Percentiles rank a stretch among this genome's conserved stretches.
Conservation (phyloP, 208 protist species). For the Trichomonas gallinae region DNA sequence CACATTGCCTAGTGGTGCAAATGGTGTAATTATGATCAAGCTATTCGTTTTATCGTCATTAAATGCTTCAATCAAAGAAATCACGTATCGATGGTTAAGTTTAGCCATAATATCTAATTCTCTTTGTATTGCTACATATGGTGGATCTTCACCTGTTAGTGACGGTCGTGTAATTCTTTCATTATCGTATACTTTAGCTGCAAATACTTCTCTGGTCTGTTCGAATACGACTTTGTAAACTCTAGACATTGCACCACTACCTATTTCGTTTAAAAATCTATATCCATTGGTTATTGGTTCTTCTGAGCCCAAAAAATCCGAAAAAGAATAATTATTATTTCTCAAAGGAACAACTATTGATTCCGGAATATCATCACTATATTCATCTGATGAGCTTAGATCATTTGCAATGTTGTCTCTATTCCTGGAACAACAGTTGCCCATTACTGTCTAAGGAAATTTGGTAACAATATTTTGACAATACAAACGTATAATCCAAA, state of each 20-base stretch:
- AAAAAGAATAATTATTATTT: background rate
- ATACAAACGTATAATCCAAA: too few species aligned
- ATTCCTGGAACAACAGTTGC: background rate
- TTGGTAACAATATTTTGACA: too few species aligned
- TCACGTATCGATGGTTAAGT: background rate
- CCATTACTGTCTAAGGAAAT: too few species aligned
- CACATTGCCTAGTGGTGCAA: background rate
- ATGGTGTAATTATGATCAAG: background rate
- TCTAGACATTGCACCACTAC: background rate
- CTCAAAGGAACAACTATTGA: background rate
- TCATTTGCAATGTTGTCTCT: background rate
- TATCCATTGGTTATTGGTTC: background rate
- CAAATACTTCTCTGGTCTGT: background rate
- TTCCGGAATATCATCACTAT: background rate
- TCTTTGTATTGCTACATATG: background rate
- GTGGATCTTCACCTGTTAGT: background rate
- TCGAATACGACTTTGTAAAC: background rate
- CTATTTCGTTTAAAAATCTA: background rate
- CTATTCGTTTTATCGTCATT: background rate
- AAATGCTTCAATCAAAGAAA: background rate
- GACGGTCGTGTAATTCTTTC: background rate
- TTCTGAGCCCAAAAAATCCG: background rate
- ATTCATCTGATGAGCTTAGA: background rate
- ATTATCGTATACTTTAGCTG: background rate
- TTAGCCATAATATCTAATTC: background rate